phyloP scores from a whole-genome alignment of 169 alveolate species.

The Eimeria maxima region DNA sequence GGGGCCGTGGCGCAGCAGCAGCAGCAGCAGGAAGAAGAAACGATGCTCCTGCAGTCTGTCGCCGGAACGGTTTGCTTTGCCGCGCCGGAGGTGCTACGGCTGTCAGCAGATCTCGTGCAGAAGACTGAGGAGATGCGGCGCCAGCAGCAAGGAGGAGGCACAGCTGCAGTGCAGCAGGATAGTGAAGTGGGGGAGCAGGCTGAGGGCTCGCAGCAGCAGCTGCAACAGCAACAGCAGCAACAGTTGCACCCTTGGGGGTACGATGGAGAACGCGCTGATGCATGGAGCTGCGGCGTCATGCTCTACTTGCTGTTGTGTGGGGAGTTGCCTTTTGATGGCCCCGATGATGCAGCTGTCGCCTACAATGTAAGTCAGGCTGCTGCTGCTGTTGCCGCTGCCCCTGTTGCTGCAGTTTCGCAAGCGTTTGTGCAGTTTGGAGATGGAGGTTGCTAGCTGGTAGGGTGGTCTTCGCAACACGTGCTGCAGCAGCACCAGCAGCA shows the following conservation, averaged over 20 bases:
- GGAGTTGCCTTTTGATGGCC: conserved; percentile 81
- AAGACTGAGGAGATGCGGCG: background rate
- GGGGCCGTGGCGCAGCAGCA: conserved; percentile 20
- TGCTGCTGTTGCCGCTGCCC: conserved; percentile 20
- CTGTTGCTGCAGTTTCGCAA: background rate
- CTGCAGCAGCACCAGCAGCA: background rate
- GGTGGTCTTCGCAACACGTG: background rate
- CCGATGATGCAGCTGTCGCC: conserved; percentile 43
- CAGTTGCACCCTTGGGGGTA: conserved; percentile 20
- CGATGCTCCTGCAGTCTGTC: conserved; percentile 41
- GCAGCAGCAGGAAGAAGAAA: conserved; percentile 21
- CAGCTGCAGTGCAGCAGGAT: background rate
- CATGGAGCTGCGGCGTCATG: conserved; percentile 82
- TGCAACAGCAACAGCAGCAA: conserved; percentile 50
- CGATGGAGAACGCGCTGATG: conserved; percentile 74
- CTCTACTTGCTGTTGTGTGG: conserved; percentile 75
- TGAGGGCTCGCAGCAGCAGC: conserved; percentile 26
- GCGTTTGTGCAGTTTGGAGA: background rate
- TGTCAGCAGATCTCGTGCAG: conserved; percentile 20
- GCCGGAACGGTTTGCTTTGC: conserved; percentile 78
- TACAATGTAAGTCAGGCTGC: background rate
- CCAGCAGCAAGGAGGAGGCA: conserved; percentile 1
- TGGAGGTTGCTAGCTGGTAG: background rate
- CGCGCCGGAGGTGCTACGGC: conserved; percentile 72
- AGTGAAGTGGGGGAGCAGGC: conserved; percentile 22